Evolutionary conservation across 2,329 filamentous ascomycete genomes (phyloP).

Genomic region (Neofusicoccum ribis): DNA sequence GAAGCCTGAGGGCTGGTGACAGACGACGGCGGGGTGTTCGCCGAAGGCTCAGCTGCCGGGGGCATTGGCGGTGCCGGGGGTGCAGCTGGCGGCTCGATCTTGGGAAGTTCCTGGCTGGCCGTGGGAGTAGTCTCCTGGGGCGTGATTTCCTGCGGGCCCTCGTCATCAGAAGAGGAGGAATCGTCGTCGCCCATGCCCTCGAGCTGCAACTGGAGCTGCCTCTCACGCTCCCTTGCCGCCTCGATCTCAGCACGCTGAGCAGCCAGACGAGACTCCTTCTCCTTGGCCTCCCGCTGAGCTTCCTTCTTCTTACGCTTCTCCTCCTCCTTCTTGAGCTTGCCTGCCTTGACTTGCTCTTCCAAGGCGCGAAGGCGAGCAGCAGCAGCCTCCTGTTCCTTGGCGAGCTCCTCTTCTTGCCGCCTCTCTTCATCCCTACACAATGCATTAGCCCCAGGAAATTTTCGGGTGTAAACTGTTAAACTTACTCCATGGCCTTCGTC

Average conservation of each 20-base stretch:
- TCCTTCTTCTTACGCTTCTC: conserved; percentile 93
- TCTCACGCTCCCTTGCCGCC: conserved; percentile 83
- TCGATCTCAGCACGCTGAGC: conserved; percentile 90
- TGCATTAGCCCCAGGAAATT: conserved; percentile 30
- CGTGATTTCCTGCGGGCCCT: conserved; percentile 70
- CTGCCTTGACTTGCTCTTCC: conserved; percentile 89
- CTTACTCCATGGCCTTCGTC: conserved; percentile 80
- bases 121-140: conserved; percentile 61
- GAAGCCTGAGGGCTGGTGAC: conserved; percentile 49
- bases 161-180: conserved; percentile 68
- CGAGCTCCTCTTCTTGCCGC: conserved; percentile 77
- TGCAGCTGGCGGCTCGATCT: conserved; percentile 45
- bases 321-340: conserved; percentile 94
- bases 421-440: conserved; percentile 66
- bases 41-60: conserved; percentile 29
- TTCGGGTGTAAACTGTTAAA: conserved; percentile 31
- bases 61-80: conserved; percentile 42
- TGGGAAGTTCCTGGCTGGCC: conserved; percentile 55
- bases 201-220: conserved; percentile 84
- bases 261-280: conserved; percentile 82
- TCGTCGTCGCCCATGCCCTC: conserved; percentile 75
- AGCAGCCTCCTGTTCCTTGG: conserved; percentile 75
- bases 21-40: conserved; percentile 51
- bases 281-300: conserved; percentile 79
- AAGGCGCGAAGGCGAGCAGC: conserved; percentile 82